phyloP scores from a whole-genome alignment of 208 protist species.

The Crithidia mellificae region DNA sequence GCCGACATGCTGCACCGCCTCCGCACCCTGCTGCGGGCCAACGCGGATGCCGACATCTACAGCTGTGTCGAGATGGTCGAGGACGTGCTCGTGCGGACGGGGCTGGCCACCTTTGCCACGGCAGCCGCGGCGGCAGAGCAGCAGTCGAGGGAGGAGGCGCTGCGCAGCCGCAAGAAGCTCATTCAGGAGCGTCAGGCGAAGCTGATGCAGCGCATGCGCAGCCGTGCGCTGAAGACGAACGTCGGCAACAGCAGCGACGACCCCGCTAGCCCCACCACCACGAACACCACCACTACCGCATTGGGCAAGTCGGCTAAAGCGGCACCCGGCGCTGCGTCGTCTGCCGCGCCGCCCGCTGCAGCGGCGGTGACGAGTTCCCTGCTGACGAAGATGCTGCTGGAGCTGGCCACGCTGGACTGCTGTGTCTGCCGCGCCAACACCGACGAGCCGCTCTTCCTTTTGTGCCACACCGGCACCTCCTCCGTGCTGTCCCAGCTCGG shows the following conservation, averaged over 20 bases:
- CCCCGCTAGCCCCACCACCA: background rate
- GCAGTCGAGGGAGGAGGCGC: slow-evolving; percentile 24
- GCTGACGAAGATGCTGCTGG: slow-evolving; percentile 48
- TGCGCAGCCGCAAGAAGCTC: slow-evolving; percentile 40
- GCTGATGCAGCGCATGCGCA: slow-evolving; percentile 65
- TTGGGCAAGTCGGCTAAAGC: background rate
- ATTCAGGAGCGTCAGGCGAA: slow-evolving; percentile 71
- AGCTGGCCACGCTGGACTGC: slow-evolving; percentile 61
- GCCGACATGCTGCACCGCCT: slow-evolving; percentile 54
- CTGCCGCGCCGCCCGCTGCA: background rate
- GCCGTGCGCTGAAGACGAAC: slow-evolving; percentile 37
- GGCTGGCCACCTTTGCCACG: slow-evolving; percentile 40
- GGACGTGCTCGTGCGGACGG: slow-evolving; percentile 42
- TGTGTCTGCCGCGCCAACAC: slow-evolving; percentile 55
- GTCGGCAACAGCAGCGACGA: background rate
- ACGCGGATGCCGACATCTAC: slow-evolving; percentile 48
- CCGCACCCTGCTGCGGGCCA: slow-evolving; percentile 29
- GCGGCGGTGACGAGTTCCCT: slow-evolving; percentile 22
- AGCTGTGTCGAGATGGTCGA: slow-evolving; percentile 56
- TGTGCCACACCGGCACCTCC: slow-evolving; percentile 60
- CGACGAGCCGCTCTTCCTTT: slow-evolving; percentile 58
- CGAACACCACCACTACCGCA: background rate
- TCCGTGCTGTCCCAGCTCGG: slow-evolving; percentile 40
- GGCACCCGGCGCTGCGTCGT: no score
- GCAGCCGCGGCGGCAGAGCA: slow-evolving; percentile 30